Percentiles rank a stretch among this genome's conserved stretches.
Evolutionary conservation across 495 filamentous ascomycete species (phyloP).

Genomic region (Penicillium silybi): DNA sequence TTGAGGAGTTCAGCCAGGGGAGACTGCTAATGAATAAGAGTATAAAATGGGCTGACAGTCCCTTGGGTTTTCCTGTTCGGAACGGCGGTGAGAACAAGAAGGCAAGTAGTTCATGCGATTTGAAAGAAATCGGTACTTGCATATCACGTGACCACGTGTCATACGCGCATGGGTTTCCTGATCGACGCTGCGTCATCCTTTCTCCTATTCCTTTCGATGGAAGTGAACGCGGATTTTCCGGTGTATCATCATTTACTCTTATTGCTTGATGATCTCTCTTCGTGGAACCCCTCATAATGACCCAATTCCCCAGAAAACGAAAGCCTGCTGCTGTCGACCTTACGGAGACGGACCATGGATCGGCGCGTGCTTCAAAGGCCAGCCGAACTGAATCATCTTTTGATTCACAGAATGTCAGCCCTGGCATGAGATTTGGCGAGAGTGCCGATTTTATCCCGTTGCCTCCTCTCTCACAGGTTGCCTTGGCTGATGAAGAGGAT

Average conservation of each 20-base stretch:
- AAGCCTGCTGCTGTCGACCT: slow-evolving; percentile 15
- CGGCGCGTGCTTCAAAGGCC: slow-evolving; percentile 17
- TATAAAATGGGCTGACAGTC: neutral
- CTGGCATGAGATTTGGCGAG: slow-evolving; percentile 34
- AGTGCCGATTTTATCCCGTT: slow-evolving; percentile 33
- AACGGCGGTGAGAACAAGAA: neutral
- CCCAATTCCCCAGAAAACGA: slow-evolving; percentile 13
- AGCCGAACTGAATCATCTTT: slow-evolving; percentile 1
- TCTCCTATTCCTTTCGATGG: neutral
- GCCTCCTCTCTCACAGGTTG: slow-evolving; percentile 28
- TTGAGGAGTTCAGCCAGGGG: neutral
- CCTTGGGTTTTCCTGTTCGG: neutral
- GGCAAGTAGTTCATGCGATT: neutral
- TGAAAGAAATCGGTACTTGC: neutral
- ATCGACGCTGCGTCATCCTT: slow-evolving; percentile 1
- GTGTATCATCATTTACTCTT: neutral
- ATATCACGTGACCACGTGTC: slow-evolving; percentile 17
- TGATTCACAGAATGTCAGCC: slow-evolving; percentile 2
- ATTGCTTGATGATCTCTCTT: neutral
- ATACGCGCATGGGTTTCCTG: neutral
- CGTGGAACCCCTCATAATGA: neutral
- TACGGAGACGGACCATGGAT: slow-evolving; percentile 10
- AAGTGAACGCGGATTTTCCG: neutral
- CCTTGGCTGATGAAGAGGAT: slow-evolving; percentile 35
- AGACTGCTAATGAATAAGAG: neutral